Conservation (phyloP, 1,284 basidiomycete species). For the Pseudozyma sp. region DNA sequence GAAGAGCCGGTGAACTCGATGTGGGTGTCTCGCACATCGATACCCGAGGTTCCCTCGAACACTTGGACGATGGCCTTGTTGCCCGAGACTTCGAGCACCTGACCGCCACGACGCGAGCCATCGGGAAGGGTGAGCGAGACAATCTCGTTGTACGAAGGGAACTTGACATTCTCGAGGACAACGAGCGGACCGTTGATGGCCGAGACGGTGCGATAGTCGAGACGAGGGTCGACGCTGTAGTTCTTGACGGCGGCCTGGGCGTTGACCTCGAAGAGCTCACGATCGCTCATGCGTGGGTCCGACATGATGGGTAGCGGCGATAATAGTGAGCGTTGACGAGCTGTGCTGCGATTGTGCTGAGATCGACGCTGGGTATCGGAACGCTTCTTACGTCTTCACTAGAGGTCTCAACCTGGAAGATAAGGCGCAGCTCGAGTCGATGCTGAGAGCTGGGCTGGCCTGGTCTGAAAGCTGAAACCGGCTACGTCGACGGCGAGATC, state of each 20-base stretch:
- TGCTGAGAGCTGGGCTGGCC: background rate
- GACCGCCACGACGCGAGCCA: constrained; percentile 92
- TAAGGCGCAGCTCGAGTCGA: background rate
- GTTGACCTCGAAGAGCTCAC: constrained; percentile 83
- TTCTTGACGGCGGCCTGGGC: constrained; percentile 79
- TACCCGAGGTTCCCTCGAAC: constrained; percentile 97
- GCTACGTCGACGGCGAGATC: too few species aligned
- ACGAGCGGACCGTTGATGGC: constrained; percentile 93
- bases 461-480: too few species aligned
- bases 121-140: constrained; percentile 96
- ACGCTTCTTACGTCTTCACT: too few species aligned
- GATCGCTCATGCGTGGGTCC: constrained; percentile 72
- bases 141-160: constrained; percentile 99
- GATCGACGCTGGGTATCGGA: too few species aligned
- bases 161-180: constrained; percentile 98
- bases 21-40: constrained; percentile 96
- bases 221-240: constrained; percentile 79
- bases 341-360: too few species aligned
- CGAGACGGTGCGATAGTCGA: constrained; percentile 95
- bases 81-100: constrained; percentile 97
- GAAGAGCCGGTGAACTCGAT: constrained; percentile 97
- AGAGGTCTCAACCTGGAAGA: background rate
- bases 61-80: constrained; percentile 99
- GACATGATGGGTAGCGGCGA: constrained; percentile 51
- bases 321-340: background rate